Percentiles rank a stretch among this genome's conserved stretches.
These are phyloP conservation scores for Scutellaria minor DNA, from an alignment of 257 asterid genomes.

Conservation along the genomic window DNA sequence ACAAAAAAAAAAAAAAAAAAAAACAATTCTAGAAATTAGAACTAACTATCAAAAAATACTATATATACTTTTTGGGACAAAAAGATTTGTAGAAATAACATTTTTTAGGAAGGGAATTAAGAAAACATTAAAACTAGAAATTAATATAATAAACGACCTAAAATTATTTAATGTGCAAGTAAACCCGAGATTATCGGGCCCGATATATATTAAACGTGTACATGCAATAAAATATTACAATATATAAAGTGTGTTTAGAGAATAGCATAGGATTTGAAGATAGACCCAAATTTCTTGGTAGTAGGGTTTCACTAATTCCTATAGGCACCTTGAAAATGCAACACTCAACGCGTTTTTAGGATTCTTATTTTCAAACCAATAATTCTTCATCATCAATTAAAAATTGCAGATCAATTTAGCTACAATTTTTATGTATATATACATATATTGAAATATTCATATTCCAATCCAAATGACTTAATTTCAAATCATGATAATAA, in stretches of 20 bases:
- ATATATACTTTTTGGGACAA: too few relatives aligned
- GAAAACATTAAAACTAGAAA: background rate
- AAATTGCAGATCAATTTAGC: background rate
- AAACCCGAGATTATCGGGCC: conserved; percentile 35
- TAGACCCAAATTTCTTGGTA: conserved; percentile 43
- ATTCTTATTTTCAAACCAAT: conserved; percentile 46
- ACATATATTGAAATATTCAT: background rate
- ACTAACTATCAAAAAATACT: too few relatives aligned
- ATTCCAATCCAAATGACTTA: too few relatives aligned
- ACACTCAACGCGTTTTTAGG: conserved; percentile 70
- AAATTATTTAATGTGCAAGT: background rate
- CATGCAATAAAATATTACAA: too few relatives aligned
- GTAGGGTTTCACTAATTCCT: conserved; percentile 43
- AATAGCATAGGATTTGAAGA: conserved; percentile 37
- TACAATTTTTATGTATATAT: too few relatives aligned
- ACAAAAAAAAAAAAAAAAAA: too few relatives aligned
- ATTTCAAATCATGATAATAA: too few relatives aligned
- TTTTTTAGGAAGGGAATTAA: background rate
- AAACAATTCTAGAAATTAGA: too few relatives aligned
- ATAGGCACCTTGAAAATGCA: conserved; percentile 58
- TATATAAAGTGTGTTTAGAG: background rate
- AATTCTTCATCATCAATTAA: conserved; percentile 40
- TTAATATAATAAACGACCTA: background rate
- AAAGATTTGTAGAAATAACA: too few relatives aligned
- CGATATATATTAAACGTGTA: background rate